Base-by-base conservation (phyloP, 164 flowering plant species). In the Tetrastigma voinierianum region DNA sequence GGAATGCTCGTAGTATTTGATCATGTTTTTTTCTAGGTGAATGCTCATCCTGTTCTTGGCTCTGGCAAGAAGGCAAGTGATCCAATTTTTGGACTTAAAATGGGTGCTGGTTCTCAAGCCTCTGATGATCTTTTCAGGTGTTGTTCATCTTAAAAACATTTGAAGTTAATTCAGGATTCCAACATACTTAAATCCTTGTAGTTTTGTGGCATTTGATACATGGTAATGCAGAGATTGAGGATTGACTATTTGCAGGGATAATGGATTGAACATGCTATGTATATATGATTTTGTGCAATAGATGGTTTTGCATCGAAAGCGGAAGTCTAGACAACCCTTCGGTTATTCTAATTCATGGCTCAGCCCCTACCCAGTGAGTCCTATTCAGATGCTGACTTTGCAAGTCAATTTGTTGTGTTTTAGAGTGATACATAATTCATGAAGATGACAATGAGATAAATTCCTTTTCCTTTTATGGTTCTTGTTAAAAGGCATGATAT, bases 241-340 rank as follows among this genome's bases (percentile, higher is more conserved):
- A 75, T 72, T 77, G 66, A 69, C 68, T 76, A 71, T 76, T 80
- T 84, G 82, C 83, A 78, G 89, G 84, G 81, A 59, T 77, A 76
- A 71, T 75, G 75, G 55, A 81, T 83, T 85, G 80, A 85, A 81
- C 78, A 75, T 81, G 73, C 78, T 78, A 69, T 71, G 13, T 83
- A 24, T 79, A 67, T 77, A 52, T 80, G 76, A 68, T 83, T 82
- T 87, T 83, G 78, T 82, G 74, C 79, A 74, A 74, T 78, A 94
- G 98, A 86, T 94, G 98, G 98, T 94, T 94, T 72, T 94, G 88
- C 73, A 88, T 94, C 68, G 98, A 91, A 82, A 83, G 80, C 57
- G 98, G 97, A 79, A 91, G 68, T 67, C 72, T 85, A 58, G 84
- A 78, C 47, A 85, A 84, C 57, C 85, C 82, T 69, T 23, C 84